A percentile compares a stretch with the other conserved stretches of the same genome.
Conservation (phyloP, 164 flowering plant species). For the Annona cherimola region DNA sequence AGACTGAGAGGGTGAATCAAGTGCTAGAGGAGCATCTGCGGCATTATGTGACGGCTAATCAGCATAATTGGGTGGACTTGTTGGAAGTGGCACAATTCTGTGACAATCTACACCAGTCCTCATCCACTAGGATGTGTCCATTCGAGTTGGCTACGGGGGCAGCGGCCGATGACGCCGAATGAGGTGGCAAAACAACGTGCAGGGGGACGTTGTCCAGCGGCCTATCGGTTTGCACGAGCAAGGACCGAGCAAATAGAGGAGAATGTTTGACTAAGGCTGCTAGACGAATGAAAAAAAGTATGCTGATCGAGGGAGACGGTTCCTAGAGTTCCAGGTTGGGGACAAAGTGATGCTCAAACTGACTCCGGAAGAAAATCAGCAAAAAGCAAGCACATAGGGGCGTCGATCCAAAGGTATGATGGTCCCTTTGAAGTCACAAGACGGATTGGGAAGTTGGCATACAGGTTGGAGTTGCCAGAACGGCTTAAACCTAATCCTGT, state of each 20-base stretch:
- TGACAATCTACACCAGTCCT: conserved; percentile 4
- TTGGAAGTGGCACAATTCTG: not conserved
- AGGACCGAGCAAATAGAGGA: too few species aligned
- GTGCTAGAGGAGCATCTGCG: conserved; percentile 5
- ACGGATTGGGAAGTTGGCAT: conserved; percentile 5
- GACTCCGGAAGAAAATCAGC: conserved; percentile 8
- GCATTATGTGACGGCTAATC: not conserved
- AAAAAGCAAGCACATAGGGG: not conserved
- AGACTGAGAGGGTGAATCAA: not conserved
- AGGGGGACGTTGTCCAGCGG: too few species aligned
- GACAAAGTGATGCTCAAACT: too few species aligned
- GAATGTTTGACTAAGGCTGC: too few species aligned
- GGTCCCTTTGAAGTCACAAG: conserved; percentile 14
- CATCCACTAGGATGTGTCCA: conserved; percentile 1
- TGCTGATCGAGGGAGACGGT: too few species aligned
- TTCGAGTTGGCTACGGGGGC: conserved; percentile 10
- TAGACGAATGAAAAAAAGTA: too few species aligned
- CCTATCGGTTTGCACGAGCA: too few species aligned
- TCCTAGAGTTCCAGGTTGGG: too few species aligned
- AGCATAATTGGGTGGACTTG: not conserved
- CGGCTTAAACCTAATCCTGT: conserved; percentile 14
- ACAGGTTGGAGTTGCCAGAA: not conserved
- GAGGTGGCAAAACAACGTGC: too few species aligned
- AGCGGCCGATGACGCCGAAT: not conserved
- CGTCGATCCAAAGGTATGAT: conserved; percentile 12